Conservation (phyloP, 345 rosid genomes). For the Streptanthus diversifolius region DNA sequence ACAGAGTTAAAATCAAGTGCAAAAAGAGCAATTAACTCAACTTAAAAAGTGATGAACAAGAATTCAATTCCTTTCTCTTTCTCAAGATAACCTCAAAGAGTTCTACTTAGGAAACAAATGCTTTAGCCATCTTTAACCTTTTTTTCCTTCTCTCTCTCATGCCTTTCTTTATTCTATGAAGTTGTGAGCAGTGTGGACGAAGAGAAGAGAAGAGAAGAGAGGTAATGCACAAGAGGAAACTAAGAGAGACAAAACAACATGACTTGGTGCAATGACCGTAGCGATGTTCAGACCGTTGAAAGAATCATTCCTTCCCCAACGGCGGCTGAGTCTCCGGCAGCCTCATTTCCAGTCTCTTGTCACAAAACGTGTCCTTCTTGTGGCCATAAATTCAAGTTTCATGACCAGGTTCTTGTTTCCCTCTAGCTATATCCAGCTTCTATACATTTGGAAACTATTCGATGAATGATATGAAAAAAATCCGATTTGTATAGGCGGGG, state of each 20-base stretch:
- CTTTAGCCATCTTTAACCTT: conserved; percentile 34
- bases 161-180: conserved; percentile 36
- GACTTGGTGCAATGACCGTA: conserved; percentile 95
- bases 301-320: conserved; percentile 37
- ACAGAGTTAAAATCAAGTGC: conserved; percentile 30
- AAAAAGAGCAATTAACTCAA: conserved; percentile 20
- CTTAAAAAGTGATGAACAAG: conserved; percentile 48
- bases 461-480: background rate
- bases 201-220: conserved; percentile 30
- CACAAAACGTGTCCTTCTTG: conserved; percentile 79
- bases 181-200: conserved; percentile 31
- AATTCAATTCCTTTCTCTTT: conserved; percentile 55
- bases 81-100: conserved; percentile 42
- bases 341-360: conserved; percentile 21
- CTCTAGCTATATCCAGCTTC: background rate
- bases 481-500: conserved; percentile 43
- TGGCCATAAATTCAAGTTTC: conserved; percentile 76
- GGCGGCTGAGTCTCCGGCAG: conserved; percentile 19
- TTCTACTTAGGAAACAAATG: conserved; percentile 41
- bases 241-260: conserved; percentile 35
- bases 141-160: conserved; percentile 14
- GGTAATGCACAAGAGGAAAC: conserved; percentile 38
- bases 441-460: background rate
- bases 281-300: conserved; percentile 57
- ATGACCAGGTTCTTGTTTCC: conserved; percentile 47